These are phyloP conservation scores for Teratosphaeria destructans DNA, from an alignment of 2,329 filamentous ascomycete genomes.

Conservation along the genomic window DNA sequence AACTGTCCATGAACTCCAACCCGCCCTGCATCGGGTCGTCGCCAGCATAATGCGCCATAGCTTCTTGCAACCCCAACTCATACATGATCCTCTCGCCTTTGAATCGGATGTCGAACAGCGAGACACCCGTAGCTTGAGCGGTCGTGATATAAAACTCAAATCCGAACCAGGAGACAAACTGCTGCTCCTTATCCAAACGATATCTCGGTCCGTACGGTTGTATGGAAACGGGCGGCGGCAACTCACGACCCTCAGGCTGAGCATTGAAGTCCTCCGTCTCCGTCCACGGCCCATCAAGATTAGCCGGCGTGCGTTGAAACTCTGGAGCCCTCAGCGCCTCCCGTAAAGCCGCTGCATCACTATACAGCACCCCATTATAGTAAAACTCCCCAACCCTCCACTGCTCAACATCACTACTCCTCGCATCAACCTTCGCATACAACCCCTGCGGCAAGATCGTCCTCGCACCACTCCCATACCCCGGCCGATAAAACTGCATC, in stretches of 20 bases:
- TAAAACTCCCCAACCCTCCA: slow-evolving; percentile 43
- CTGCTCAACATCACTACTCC: slow-evolving; percentile 38
- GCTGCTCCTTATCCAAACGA: slow-evolving; percentile 33
- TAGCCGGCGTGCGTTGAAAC: slow-evolving; percentile 40
- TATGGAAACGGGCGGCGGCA: slow-evolving; percentile 35
- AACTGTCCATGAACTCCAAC: slow-evolving; percentile 7
- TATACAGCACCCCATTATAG: slow-evolving; percentile 45
- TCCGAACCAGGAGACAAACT: slow-evolving; percentile 44
- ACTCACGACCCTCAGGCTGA: slow-evolving; percentile 37
- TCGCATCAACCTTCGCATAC: slow-evolving; percentile 36
- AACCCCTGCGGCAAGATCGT: slow-evolving; percentile 40
- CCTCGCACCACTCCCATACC: slow-evolving; percentile 30
- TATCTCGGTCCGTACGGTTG: slow-evolving; percentile 32
- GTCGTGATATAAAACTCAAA: slow-evolving; percentile 43
- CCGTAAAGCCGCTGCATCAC: slow-evolving; percentile 39
- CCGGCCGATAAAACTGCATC: slow-evolving; percentile 37
- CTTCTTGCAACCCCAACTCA: slow-evolving; percentile 44
- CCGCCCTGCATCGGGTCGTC: slow-evolving; percentile 37
- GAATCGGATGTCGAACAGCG: slow-evolving; percentile 42
- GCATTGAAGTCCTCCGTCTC: slow-evolving; percentile 35
- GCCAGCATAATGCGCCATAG: slow-evolving; percentile 43
- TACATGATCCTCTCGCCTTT: slow-evolving; percentile 43
- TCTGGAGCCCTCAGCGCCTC: slow-evolving; percentile 31
- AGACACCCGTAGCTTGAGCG: slow-evolving; percentile 35
- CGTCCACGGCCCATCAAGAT: slow-evolving; percentile 41